Conservation (phyloP, 257 asterid genomes). For the Cruciata laevipes region DNA sequence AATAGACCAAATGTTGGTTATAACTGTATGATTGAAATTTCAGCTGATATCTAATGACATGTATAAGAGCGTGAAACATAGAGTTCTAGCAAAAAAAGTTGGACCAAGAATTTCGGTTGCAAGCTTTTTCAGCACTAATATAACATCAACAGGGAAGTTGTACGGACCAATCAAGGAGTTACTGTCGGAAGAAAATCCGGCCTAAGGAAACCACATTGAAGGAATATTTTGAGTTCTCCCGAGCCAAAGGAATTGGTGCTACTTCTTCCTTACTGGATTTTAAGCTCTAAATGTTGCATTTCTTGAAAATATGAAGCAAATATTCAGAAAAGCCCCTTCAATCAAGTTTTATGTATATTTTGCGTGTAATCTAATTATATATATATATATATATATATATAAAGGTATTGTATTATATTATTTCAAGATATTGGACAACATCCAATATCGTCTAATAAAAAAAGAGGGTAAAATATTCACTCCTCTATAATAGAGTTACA, state of each 20-base stretch:
- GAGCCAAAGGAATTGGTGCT: slow-evolving; percentile 52
- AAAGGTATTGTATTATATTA: no score
- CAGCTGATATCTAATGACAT: slow-evolving; percentile 65
- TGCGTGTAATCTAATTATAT: no score
- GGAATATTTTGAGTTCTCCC: slow-evolving; percentile 32
- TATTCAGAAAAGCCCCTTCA: no score
- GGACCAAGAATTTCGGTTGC: slow-evolving; percentile 69
- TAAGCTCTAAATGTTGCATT: not conserved
- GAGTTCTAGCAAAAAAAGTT: slow-evolving; percentile 40
- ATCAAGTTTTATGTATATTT: no score
- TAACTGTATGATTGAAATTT: not conserved
- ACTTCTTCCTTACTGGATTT: slow-evolving; percentile 19
- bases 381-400: no score
- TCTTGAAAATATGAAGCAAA: no score
- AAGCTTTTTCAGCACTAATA: slow-evolving; percentile 44
- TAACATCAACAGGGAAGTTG: slow-evolving; percentile 20
- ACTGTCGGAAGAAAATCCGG: slow-evolving; percentile 41
- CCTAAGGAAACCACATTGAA: slow-evolving; percentile 47
- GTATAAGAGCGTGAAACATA: slow-evolving; percentile 47
- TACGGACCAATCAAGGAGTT: slow-evolving; percentile 59
- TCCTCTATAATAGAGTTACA: no score
- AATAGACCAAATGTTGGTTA: no score
- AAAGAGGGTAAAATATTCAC: no score
- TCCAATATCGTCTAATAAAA: no score
- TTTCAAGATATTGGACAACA: no score